A percentile compares a stretch with the other conserved stretches of the same genome.
Evolutionary conservation across 1,284 basidiomycete species (phyloP).

Genomic region (Malassezia equina): DNA sequence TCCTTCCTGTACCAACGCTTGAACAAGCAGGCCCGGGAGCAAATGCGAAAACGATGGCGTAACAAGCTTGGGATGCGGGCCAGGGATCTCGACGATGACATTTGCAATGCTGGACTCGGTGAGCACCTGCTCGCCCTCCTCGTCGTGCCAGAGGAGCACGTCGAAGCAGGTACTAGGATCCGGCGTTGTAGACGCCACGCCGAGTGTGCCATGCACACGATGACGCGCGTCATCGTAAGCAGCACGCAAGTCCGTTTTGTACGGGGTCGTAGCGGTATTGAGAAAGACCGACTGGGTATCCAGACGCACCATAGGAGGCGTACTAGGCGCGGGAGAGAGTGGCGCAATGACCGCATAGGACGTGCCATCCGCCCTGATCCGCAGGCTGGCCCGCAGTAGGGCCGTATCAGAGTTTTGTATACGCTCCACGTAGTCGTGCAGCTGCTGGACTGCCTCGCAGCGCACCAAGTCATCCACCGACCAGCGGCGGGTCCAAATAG

Average conservation of each 20-base stretch:
- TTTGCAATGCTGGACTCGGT: conserved; percentile 19
- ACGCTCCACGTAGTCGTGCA: neutral
- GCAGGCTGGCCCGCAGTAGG: conserved; percentile 11
- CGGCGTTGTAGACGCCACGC: neutral
- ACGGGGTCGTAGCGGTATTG: neutral
- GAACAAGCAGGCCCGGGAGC: conserved; percentile 10
- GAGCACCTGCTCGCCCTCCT: neutral
- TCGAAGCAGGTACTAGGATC: conserved; percentile 8
- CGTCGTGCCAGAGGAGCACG: conserved; percentile 11
- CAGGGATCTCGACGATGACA: conserved; percentile 5
- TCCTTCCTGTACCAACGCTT: conserved; percentile 6
- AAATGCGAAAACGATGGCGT: conserved; percentile 6
- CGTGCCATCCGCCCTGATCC: neutral
- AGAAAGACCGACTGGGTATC: conserved; percentile 7
- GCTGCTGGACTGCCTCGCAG: neutral
- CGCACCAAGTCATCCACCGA: neutral
- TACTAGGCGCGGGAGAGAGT: neutral
- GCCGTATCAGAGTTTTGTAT: neutral
- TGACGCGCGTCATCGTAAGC: conserved; percentile 11
- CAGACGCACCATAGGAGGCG: conserved; percentile 3
- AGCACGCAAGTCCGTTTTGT: conserved; percentile 9
- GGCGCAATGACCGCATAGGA: conserved; percentile 4
- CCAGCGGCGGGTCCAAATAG: conserved; percentile 3
- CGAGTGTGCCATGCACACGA: conserved; percentile 3
- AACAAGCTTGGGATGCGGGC: neutral